phyloP scores from a whole-genome alignment of 495 filamentous ascomycete genomes.

The Clohesyomyces aquaticus region DNA sequence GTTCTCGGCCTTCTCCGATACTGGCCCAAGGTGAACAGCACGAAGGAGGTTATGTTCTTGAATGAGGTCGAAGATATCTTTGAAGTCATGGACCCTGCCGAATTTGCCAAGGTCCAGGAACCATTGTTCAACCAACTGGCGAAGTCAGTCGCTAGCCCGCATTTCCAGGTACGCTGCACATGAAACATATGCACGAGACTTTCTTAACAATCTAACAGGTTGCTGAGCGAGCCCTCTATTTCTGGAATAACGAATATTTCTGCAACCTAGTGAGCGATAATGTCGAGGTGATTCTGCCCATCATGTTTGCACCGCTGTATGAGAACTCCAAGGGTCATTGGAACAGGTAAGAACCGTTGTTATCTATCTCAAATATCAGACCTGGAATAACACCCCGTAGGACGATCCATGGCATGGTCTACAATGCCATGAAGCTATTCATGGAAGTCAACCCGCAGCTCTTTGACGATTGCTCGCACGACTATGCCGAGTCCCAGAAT shows the following conservation, averaged over 20 bases:
- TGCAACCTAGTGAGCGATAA: conserved; percentile 99
- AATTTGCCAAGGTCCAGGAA: conserved; percentile 98
- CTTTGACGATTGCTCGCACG: conserved; percentile 97
- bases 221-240: conserved; percentile 95
- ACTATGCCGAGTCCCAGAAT: conserved; percentile 96
- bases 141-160: conserved; percentile 96
- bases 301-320: conserved; percentile 98
- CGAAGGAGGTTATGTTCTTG: conserved; percentile 99
- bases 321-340: conserved; percentile 99
- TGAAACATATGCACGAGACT: neutral
- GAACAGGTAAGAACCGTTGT: conserved; percentile 73
- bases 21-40: conserved; percentile 99
- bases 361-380: neutral
- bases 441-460: conserved; percentile 99
- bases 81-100: conserved; percentile 98
- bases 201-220: conserved; percentile 59
- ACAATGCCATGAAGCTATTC: conserved; percentile 99
- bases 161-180: conserved; percentile 76
- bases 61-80: conserved; percentile 99
- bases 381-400: conserved; percentile 51
- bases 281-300: conserved; percentile 95
- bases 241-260: conserved; percentile 99
- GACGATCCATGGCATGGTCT: conserved; percentile 99
- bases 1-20: conserved; percentile 93
- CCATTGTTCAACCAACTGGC: conserved; percentile 95